Conservation (phyloP, 345 rosid genomes). For the Raphanus raphanistrum region DNA sequence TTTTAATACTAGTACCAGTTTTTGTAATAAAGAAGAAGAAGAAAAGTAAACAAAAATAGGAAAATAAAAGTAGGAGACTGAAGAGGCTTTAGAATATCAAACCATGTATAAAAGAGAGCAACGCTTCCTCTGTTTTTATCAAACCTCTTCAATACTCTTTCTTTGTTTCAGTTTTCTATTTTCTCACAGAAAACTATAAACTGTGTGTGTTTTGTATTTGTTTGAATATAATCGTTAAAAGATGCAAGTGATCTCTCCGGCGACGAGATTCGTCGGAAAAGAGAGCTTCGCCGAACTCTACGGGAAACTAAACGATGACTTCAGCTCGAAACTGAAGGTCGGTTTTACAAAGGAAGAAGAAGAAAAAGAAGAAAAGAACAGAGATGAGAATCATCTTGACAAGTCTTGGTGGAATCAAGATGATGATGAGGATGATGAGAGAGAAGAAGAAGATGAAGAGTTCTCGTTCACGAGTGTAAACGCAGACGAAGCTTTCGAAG, state of each 20-base stretch:
- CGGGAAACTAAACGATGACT: conserved; percentile 15
- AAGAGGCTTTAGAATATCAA: conserved; percentile 12
- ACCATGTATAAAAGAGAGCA: conserved; percentile 22
- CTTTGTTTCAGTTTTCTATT: conserved; percentile 7
- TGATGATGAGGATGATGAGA: neutral
- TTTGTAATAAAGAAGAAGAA: no score
- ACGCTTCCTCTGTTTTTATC: conserved; percentile 30
- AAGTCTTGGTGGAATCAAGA: conserved; percentile 13
- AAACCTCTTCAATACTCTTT: conserved; percentile 13
- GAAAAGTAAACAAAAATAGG: neutral
- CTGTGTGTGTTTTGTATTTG: neutral
- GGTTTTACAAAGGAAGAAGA: neutral
- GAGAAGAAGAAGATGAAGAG: conserved; percentile 44
- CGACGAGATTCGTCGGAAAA: conserved; percentile 6
- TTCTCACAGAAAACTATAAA: neutral
- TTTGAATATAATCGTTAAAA: conserved; percentile 4
- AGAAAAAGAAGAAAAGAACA: neutral
- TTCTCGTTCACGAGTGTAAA: conserved; percentile 49
- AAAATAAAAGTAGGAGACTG: neutral
- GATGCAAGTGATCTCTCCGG: conserved; percentile 35
- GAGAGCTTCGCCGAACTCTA: conserved; percentile 26
- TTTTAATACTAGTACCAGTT: no score
- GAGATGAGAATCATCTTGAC: neutral
- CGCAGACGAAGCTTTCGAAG: conserved; percentile 44
- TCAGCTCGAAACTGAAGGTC: conserved; percentile 24